Evolutionary conservation across 805 yeast species (phyloP), one percentile per base, ranked within the genome.

Genomic region (Starmerella lactis-condensi): DNA sequence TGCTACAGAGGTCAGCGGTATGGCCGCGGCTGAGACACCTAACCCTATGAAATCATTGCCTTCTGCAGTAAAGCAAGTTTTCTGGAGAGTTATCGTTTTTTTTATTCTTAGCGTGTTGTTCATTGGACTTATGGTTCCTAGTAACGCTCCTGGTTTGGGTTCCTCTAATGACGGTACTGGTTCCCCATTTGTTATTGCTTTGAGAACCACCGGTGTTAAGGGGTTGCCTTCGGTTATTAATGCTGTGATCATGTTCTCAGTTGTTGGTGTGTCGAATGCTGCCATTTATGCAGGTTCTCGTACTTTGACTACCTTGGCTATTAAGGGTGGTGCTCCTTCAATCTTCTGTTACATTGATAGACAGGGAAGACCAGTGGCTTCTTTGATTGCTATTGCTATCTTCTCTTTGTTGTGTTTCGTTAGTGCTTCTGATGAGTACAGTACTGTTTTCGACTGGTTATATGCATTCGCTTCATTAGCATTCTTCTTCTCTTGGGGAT

Each of bases 141-240:
- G 66, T 36, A 60, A 59, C 39, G 72, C 70, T 47, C 61, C 64
- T 24, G 42, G 53, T 29, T 58, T 75, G 38, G 62, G 68, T 12
- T 62, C 69, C 30, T 50, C 56, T 7, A 24, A 26, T 27, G 64
- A 59, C 18, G 52, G 51, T 13, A 64, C 74, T 24, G 82, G 85
- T 14, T 75, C 89, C 11, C 92, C 93, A 24, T 78, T 77, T 46
- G 83, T 77, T 32, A 72, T 77, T 46, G 93, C 92, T 29, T 72
- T 78, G 46, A 65, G 65, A 39, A 65, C 64, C 42, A 76, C 81
- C 12, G 52, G 61, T 13, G 76, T 78, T 39, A 45, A 50, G 6
- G 83, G 69, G 1, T 57, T 79, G 39, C 82, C 82, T 23, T 75
- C 73, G 42, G 63, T 81, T 29, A 60, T 81, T 46, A 81, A 81